Percentiles rank a stretch among this genome's conserved stretches.
Conservation (phyloP, 2,329 filamentous ascomycete species). For the Sporothrix curviconia region DNA sequence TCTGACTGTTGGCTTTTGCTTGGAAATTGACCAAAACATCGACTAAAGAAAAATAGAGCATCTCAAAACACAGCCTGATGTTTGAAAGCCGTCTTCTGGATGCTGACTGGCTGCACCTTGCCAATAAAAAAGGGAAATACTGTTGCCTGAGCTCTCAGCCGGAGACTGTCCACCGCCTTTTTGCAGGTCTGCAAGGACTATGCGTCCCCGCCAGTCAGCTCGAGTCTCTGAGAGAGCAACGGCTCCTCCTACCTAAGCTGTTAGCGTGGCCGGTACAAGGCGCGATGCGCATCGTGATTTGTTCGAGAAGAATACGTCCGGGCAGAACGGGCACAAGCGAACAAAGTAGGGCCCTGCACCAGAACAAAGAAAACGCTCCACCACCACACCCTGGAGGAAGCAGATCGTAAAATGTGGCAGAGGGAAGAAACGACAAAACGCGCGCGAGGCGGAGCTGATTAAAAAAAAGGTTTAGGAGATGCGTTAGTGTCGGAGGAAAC, state of each 20-base stretch:
- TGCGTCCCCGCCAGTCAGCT: too few species aligned
- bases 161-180: too few species aligned
- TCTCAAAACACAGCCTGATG: too few species aligned
- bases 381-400: not conserved
- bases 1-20: too few species aligned
- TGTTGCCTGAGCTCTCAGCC: not conserved
- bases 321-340: not conserved
- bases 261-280: not conserved
- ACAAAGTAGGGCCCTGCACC: not conserved
- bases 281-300: not conserved
- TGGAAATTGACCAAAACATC: not conserved
- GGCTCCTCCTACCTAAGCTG: not conserved
- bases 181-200: too few species aligned
- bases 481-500: slow-evolving; percentile 9
- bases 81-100: too few species aligned
- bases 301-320: slow-evolving; percentile 2
- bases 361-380: not conserved
- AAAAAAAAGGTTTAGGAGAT: slow-evolving; percentile 16
- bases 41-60: too few species aligned
- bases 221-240: not conserved
- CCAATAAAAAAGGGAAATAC: not conserved
- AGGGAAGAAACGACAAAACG: too few species aligned
- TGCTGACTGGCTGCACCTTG: not conserved
- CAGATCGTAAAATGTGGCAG: not conserved
- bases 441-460: too few species aligned